Base-by-base conservation (phyloP, 202 grass and related monocot species). In the Carex sylvatica region DNA sequence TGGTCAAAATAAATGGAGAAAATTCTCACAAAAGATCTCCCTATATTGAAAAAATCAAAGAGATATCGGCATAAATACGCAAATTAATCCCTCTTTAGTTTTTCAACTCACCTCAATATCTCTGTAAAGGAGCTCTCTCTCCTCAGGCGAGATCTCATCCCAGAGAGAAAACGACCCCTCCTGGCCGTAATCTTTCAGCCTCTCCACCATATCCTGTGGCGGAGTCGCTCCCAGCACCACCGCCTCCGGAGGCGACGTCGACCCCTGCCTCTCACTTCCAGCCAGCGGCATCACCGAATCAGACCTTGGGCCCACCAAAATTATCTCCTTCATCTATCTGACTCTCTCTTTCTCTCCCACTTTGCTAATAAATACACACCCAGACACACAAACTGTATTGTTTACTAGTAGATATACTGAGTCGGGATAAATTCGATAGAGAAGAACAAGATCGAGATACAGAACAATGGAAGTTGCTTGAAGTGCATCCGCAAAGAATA, bases 101-200 rank as follows among this genome's bases (percentile, higher is more conserved):
- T 3, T 20, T 20, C 44, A 54, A 20, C 86, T 83, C 80, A 99
- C 96, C 96, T 93, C 91, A 71, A 99, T 99, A 76, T 99, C 92
- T 76, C 74, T 75, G 85, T 96, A 93, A 76, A 99, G 93, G 71
- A 99, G 85, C 54, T 93, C 91, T 35, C 91, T 85, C 78, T 93
- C 93, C 81, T 99, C 96, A 4, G 91, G 91, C 70, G 83, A 89
- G 86, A 99, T 91, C 88, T 99, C 93, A 83, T 99, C 96, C 96
- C 96, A 99, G 80, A 99, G 89, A 33, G 96, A 89, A 82, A 99
- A 93, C 52, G 96, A 89, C 59, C 85, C 92, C 68, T 99, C 96
- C 79, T 99, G 93, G 55, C 88, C 96, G 88, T 99, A 99, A 80
- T 99, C 92, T 86, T 99, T 99, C 86, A 99, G 90, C 86, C 96